Evolutionary conservation across 768 basidiomycete genomes (phyloP), one percentile per base, ranked within the genome.

Genomic region (Auriscalpium vulgare): DNA sequence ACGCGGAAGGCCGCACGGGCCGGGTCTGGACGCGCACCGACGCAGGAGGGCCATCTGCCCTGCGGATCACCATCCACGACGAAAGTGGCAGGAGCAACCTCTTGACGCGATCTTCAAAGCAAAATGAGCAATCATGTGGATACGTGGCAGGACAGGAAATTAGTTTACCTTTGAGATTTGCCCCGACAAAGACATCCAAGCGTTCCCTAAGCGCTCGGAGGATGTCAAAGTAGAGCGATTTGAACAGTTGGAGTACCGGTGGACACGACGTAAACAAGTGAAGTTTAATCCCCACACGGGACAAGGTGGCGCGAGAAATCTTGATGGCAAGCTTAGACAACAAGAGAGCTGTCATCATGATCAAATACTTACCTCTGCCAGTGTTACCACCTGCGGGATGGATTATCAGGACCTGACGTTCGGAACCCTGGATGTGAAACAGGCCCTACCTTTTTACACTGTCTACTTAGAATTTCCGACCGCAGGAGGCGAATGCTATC

Each of bases 281-380:
- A 51, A 63, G 53, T 29, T 58, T 61, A 21, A 62, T 50, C 23
- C 60, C 60, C 16, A 57, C 54, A 10, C 60, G 60, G 17, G 52
- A 56, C 14, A 63, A 54, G 44, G 60, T 61, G 16, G 61, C 40
- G 13, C 55, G 60, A 43, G 62, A 55, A 10, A 63, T 63, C 62
- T 63, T 47, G 54, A 53, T 57, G 51, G 51, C 38, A 11, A 21
- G 47, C 51, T 50, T 23, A 40, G 40, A 48, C 34, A 40, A 1
- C 46, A 37, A 50, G 44, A 51, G 50, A 54, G 29, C 51, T 38
- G 51, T 17, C 13, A 37, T 13, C 2, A 40, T n/a, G 55, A 14
- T 56, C 47, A 45, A 29, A 29, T 36, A 49, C 45, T 50, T 58
- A 63, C 62, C 62, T 63, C 62, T 37, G 59, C 53, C 9, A 63